These are phyloP conservation scores for Gyromitra esculenta DNA, from an alignment of 2,329 filamentous ascomycete genomes.

Conservation along the genomic window DNA sequence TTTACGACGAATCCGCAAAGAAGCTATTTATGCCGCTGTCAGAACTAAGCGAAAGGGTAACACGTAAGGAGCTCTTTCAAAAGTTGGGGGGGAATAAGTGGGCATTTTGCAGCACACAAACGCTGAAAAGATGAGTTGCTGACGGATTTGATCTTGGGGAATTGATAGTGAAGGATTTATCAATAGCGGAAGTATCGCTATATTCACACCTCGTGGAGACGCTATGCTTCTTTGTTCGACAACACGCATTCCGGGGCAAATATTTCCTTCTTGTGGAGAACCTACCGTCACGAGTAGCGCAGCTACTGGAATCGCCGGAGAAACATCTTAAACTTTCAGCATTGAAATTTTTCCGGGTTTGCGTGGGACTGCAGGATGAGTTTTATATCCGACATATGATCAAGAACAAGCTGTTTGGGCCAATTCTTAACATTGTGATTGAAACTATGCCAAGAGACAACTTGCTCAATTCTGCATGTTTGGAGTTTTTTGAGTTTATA, in stretches of 20 bases:
- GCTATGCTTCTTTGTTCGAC: slow-evolving; percentile 89
- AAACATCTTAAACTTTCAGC: slow-evolving; percentile 93
- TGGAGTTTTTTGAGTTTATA: slow-evolving; percentile 93
- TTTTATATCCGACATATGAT: slow-evolving; percentile 89
- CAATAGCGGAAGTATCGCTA: slow-evolving; percentile 85
- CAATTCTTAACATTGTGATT: slow-evolving; percentile 83
- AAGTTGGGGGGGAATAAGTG: background rate
- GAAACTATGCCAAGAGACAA: slow-evolving; percentile 92
- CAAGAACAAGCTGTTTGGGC: slow-evolving; percentile 81
- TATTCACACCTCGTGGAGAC: slow-evolving; percentile 93
- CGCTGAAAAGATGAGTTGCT: slow-evolving; percentile 37
- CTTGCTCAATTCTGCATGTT: slow-evolving; percentile 87
- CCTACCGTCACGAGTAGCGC: slow-evolving; percentile 79
- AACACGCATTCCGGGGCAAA: slow-evolving; percentile 86
- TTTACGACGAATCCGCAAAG: slow-evolving; percentile 87
- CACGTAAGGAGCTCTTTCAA: slow-evolving; percentile 61
- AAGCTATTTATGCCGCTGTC: slow-evolving; percentile 88
- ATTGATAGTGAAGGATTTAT: slow-evolving; percentile 72
- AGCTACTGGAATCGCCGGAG: slow-evolving; percentile 82
- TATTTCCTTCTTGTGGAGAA: slow-evolving; percentile 85
- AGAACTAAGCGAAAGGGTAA: slow-evolving; percentile 74
- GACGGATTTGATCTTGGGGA: slow-evolving; percentile 32
- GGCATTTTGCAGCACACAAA: background rate
- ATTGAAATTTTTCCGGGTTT: slow-evolving; percentile 90
- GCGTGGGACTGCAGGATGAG: slow-evolving; percentile 85